Percentiles rank a stretch among this genome's conserved stretches.
Evolutionary conservation across 2,329 filamentous ascomycete genomes (phyloP).

Genomic region (Berkeleyomyces basicola): DNA sequence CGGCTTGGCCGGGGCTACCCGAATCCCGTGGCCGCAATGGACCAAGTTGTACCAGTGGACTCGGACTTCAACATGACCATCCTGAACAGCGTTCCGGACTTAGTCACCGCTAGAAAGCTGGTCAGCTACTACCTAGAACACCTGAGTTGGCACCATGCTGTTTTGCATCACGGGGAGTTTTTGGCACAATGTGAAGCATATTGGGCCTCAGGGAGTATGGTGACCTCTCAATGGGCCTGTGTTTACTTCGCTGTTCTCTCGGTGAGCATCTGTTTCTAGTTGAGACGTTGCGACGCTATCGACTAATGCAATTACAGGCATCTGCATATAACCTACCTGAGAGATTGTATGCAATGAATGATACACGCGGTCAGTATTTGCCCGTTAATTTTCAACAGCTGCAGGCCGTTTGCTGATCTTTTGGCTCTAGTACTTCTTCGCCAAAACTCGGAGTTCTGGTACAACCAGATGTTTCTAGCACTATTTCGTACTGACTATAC

Average conservation of each 20-base stretch:
- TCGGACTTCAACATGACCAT: background rate
- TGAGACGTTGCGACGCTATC: background rate
- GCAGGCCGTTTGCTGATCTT: background rate
- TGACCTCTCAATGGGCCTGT: conserved; percentile 6
- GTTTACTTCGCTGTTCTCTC: conserved; percentile 6
- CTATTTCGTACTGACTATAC: conserved; percentile 6
- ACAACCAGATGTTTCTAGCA: conserved; percentile 3
- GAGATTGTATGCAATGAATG: background rate
- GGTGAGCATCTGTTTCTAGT: background rate
- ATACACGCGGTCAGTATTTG: background rate
- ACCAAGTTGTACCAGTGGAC: background rate
- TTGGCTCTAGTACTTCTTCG: background rate
- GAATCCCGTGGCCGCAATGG: background rate
- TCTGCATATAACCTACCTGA: conserved; percentile 11
- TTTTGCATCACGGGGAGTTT: conserved; percentile 9
- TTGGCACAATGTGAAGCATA: conserved; percentile 5
- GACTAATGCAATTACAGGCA: background rate
- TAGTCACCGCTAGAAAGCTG: background rate
- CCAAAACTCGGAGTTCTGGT: conserved; percentile 1
- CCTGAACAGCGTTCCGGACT: background rate
- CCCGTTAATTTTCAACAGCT: background rate
- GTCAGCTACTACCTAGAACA: conserved; percentile 11
- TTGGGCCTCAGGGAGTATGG: background rate
- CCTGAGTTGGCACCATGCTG: conserved; percentile 12
- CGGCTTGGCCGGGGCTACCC: conserved; percentile 12